Conservation (phyloP, 805 yeast genomes). For the Candida silvatica region DNA sequence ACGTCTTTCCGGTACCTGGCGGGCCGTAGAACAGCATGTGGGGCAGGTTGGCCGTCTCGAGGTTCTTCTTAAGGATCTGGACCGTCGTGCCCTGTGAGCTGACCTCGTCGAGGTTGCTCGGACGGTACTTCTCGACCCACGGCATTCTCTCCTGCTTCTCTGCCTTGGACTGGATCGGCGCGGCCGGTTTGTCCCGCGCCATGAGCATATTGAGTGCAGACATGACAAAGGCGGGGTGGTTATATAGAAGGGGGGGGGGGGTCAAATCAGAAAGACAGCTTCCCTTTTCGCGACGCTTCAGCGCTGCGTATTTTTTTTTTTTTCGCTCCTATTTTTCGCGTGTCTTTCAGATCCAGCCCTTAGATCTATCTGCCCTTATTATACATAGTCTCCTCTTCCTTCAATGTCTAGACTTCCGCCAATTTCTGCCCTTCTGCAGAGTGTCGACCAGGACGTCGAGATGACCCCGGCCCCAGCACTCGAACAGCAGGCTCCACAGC, state of each 20-base stretch:
- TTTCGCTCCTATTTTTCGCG: too few relatives aligned
- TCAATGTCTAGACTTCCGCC: too few relatives aligned
- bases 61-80: constrained; percentile 67
- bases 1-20: constrained; percentile 91
- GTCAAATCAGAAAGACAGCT: too few relatives aligned
- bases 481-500: constrained; percentile 1
- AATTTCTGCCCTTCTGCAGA: too few relatives aligned
- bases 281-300: too few relatives aligned
- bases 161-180: constrained; percentile 11
- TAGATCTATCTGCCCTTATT: too few relatives aligned
- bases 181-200: constrained; percentile 9
- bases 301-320: too few relatives aligned
- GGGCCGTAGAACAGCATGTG: constrained; percentile 92
- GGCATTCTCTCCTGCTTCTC: constrained; percentile 53
- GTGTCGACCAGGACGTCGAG: too few relatives aligned
- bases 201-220: constrained; percentile 11
- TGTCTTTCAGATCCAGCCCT: too few relatives aligned
- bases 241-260: too few relatives aligned
- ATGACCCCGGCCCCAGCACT: too few relatives aligned
- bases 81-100: constrained; percentile 91
- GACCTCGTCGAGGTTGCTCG: constrained; percentile 77
- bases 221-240: neutral
- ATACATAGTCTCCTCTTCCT: too few relatives aligned
- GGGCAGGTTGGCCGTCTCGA: constrained; percentile 77
- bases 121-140: constrained; percentile 95